Evolutionary conservation across 768 basidiomycete genomes (phyloP).

Genomic region (Mycena leptocephala): DNA sequence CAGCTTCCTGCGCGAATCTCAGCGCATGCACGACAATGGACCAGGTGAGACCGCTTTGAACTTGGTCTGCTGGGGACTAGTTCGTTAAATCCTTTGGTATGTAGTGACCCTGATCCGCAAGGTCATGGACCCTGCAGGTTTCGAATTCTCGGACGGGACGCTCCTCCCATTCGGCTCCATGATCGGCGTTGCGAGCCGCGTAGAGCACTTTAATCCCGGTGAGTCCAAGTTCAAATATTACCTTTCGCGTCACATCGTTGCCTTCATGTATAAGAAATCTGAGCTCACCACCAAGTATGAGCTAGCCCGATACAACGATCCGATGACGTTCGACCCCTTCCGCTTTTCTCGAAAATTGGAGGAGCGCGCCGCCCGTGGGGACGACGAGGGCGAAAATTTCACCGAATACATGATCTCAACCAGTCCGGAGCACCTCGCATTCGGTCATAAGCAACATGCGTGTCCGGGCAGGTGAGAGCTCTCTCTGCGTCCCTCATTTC

Average conservation of each 20-base stretch:
- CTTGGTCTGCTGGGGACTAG: neutral
- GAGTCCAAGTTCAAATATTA: neutral
- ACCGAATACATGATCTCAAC: neutral
- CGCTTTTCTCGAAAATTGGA: neutral
- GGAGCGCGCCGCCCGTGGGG: neutral
- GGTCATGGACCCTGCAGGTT: slow-evolving; percentile 41
- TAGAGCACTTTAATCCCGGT: slow-evolving; percentile 13
- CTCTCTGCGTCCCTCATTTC: neutral
- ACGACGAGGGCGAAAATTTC: neutral
- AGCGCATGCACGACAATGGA: slow-evolving; percentile 44
- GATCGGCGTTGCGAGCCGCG: slow-evolving; percentile 35
- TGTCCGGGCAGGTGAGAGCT: neutral
- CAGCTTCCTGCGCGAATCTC: slow-evolving; percentile 61
- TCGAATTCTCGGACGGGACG: slow-evolving; percentile 53
- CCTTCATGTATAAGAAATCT: no score
- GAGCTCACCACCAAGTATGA: no score
- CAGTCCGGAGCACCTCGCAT: neutral
- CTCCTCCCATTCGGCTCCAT: slow-evolving; percentile 35
- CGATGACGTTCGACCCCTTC: neutral
- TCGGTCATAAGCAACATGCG: neutral
- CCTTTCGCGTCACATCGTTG: no score
- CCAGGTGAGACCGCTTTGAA: slow-evolving; percentile 33
- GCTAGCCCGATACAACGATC: no score
- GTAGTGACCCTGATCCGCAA: slow-evolving; percentile 46
- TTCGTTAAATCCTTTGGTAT: no score